Evolutionary conservation across 2,329 filamentous ascomycete species (phyloP), one percentile per base, ranked within the genome.

Genomic region (Fusarium sp.): DNA sequence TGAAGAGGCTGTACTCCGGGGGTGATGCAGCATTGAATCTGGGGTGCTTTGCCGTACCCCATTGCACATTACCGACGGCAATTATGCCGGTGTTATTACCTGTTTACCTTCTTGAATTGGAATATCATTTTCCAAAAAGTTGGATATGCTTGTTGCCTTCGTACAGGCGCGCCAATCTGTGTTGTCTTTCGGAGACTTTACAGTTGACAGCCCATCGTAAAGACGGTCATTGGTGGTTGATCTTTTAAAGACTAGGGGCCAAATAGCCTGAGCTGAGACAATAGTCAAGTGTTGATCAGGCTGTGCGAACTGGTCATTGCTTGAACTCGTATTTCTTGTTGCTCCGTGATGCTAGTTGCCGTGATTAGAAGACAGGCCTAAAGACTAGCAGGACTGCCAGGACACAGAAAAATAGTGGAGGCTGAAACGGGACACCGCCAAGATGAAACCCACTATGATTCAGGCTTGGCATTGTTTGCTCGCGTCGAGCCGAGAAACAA

Each of bases 391-490:
- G 34, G 34, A 37, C 34, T 11, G 34, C 16, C 16, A 37, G 34
- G 16, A 37, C 34, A 37, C 9, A 37, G 30, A 23, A 18, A 25
- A 12, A 8, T n/a, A 43, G 60, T 57, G 60, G 60, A 57, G 43
- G 60, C 42, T 63, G 48, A 63, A 63, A 63, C 60, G 14, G 41
- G 34, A 39, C 60, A 37, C 42, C 41, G 60, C 58, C 60, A 63
- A 44, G 58, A 63, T 63, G 60, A 63, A 63, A 63, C 60, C 42
- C 42, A 63, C 60, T 49, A 63, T 57, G 60, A 43, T 63, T 62
- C 60, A 63, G 49, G 42, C 58, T 63, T 63, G 58, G 60, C 60
- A 25, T 41, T 41, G 16, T 59, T 39, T 28, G 55, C 39, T 56
- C 28, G 12, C 14, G 19, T 56, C 31, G 16, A 63, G 19, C 58